phyloP scores from a whole-genome alignment of 495 filamentous ascomycete species.

The Baudoinia panamericana region DNA sequence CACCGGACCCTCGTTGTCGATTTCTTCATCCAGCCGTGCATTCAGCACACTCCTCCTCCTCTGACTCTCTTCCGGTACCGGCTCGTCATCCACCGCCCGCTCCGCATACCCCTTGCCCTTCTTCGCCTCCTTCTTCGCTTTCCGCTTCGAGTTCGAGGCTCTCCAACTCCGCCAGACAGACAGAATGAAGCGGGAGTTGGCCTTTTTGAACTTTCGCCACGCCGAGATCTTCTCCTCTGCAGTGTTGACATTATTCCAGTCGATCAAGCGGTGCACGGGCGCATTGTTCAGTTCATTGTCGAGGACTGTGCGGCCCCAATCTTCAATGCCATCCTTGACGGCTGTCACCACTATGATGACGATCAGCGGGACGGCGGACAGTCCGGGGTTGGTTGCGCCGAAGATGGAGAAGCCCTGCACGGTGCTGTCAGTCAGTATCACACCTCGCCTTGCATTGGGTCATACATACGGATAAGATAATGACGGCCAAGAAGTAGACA shows the following conservation, averaged over 20 bases:
- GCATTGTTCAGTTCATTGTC: conserved; percentile 96
- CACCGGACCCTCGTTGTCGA: conserved; percentile 32
- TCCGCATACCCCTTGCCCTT: conserved; percentile 32
- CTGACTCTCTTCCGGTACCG: neutral
- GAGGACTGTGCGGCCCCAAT: conserved; percentile 82
- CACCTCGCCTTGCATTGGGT: conserved; percentile 1
- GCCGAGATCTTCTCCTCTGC: conserved; percentile 68
- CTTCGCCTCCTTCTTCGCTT: conserved; percentile 28
- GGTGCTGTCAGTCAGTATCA: conserved; percentile 3
- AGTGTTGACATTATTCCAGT: conserved; percentile 89
- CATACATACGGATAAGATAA: conserved; percentile 75
- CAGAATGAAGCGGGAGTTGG: conserved; percentile 52
- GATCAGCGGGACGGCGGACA: conserved; percentile 85
- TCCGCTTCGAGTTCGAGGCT: conserved; percentile 31
- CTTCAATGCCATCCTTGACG: conserved; percentile 95
- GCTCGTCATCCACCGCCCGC: conserved; percentile 39
- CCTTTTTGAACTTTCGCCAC: conserved; percentile 91
- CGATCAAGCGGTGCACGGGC: conserved; percentile 73
- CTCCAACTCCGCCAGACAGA: conserved; percentile 45
- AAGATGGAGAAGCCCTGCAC: conserved; percentile 92
- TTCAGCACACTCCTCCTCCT: conserved; percentile 49
- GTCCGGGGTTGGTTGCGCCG: conserved; percentile 75
- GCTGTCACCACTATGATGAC: conserved; percentile 86
- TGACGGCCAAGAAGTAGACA: conserved; percentile 92
- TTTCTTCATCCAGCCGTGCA: conserved; percentile 36